These are phyloP conservation scores for Oenanthe javanica DNA, from an alignment of 140 eudicot genomes.

Conservation along the genomic window DNA sequence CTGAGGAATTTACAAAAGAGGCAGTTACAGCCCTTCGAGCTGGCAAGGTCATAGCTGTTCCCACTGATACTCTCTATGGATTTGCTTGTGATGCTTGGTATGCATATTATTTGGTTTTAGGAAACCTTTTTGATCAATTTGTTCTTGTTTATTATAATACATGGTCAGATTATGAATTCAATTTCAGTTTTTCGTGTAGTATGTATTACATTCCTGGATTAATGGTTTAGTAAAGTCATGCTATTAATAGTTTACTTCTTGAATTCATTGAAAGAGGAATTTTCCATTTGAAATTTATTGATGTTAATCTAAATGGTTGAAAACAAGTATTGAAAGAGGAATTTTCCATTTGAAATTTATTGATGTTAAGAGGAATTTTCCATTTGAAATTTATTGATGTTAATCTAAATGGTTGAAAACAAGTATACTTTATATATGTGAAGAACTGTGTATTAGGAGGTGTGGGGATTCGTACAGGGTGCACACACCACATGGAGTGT, in stretches of 20 bases:
- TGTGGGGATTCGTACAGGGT: no score
- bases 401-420: no score
- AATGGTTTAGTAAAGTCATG: neutral
- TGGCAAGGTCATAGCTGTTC: constrained; percentile 85
- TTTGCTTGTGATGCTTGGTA: constrained; percentile 99
- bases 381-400: no score
- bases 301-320: no score
- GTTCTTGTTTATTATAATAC: neutral
- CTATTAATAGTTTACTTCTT: no score
- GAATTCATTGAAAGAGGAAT: neutral
- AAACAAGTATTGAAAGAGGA: no score
- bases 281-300: no score
- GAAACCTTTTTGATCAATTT: neutral
- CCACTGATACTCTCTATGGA: constrained; percentile 94
- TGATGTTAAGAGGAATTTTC: neutral
- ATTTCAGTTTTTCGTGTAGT: neutral
- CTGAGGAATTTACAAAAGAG: constrained; percentile 40
- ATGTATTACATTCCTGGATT: neutral
- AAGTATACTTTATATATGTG: no score
- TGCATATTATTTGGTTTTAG: constrained; percentile 6
- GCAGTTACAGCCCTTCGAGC: constrained; percentile 52
- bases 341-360: no score
- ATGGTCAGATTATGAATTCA: neutral
- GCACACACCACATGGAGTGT: no score
- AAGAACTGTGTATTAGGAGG: no score